Percentiles rank a stretch among this genome's conserved stretches.
These are phyloP conservation scores for Candida ulmi DNA, from an alignment of 805 yeast species.

Conservation along the genomic window DNA sequence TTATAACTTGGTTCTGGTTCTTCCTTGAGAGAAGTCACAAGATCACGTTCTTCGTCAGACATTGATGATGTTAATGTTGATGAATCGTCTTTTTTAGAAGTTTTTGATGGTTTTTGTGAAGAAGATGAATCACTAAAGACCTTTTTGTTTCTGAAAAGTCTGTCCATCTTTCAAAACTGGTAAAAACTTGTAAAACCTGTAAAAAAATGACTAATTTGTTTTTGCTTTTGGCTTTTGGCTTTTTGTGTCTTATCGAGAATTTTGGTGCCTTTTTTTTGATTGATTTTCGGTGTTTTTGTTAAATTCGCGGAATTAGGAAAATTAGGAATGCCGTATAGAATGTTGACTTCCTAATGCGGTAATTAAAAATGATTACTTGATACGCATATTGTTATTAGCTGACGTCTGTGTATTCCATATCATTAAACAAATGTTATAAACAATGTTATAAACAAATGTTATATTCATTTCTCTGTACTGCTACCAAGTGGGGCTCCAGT, in stretches of 20 bases:
- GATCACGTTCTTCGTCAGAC: neutral
- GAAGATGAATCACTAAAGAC: neutral
- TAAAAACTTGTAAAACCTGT: too few species aligned
- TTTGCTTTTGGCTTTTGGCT: too few species aligned
- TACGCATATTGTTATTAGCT: too few species aligned
- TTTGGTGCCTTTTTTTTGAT: too few species aligned
- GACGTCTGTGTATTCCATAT: too few species aligned
- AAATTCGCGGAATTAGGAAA: too few species aligned
- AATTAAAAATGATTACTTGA: too few species aligned
- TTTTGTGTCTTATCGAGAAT: too few species aligned
- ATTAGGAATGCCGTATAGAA: neutral
- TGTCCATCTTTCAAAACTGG: neutral
- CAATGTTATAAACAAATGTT: too few species aligned
- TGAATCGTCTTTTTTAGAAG: neutral
- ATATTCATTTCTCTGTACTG: neutral
- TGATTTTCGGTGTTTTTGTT: neutral
- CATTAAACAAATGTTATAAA: too few species aligned
- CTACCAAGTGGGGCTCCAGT: constrained; percentile 20
- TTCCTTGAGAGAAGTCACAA: neutral
- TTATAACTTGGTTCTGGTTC: constrained; percentile 1
- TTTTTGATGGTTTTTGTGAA: too few species aligned
- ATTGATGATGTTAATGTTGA: neutral
- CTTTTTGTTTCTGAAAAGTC: neutral
- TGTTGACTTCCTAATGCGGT: constrained; percentile 1
- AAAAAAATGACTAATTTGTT: too few species aligned